Base-by-base conservation (phyloP, 164 flowering plant genomes). In the Tetracentron sinense region DNA sequence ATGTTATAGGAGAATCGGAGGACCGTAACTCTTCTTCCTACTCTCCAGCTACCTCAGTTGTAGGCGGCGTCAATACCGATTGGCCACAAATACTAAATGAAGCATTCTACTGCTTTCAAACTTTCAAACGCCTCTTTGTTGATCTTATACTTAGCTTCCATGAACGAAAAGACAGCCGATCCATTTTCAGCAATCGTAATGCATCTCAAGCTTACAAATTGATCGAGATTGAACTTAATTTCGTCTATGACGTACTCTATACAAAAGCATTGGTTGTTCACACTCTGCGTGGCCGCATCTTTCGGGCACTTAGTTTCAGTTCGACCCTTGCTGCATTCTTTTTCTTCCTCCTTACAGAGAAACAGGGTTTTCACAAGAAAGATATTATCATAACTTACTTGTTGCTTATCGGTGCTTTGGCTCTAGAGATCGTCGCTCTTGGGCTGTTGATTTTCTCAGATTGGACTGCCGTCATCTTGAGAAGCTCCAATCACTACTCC, bases 181-280 rank as follows among this genome's bases (percentile, higher is more conserved):
- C 38, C 10, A 60, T 28, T 48, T 75, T 72, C 55, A n/a, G 1
- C 2, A n/a, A 2, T 0, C 17, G 22, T 1, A 0, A 20, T 1
- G 2, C 56, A 0, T 6, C 21, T 20, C 20, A 59, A 4, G 82
- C 75, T 20, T 79, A 68, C 29, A 17, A 63, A 3, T 57, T 79
- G 22, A 48, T 79, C 19, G 79, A 76, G 63, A 49, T 63, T 1
- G 79, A 79, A 42, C 74, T 79, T 1, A 59, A 61, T 7, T 71
- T 79, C 16, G 38, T 56, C 5, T 75, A 64, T 38, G 80, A 77
- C 21, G 52, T 71, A 46, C 66, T 77, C 50, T 74, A 59, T 65
- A 77, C 80, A 8, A 77, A 77, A 52, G 71, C 73, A 4, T 50
- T 56, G 4, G 54, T 64, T 2, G 53, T 74, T 7, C 64, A 64